These are phyloP conservation scores for Yarrowia sp. DNA, from an alignment of 805 yeast genomes.

Conservation along the genomic window DNA sequence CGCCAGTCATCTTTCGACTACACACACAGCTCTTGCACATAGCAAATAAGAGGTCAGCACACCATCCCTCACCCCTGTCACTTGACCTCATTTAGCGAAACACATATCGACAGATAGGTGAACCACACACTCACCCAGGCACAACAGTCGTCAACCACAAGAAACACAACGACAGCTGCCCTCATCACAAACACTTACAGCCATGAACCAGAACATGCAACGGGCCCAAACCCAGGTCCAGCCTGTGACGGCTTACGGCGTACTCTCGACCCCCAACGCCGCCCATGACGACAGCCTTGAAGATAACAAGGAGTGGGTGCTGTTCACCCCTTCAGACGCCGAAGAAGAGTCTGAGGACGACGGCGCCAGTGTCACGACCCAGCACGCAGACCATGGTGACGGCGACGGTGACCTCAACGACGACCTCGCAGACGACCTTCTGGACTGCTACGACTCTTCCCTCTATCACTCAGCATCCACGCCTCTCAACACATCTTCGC, in stretches of 20 bases:
- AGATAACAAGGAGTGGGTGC: slow-evolving; percentile 40
- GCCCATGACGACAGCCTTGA: slow-evolving; percentile 16
- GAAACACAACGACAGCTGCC: background rate
- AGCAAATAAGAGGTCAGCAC: background rate
- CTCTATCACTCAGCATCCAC: slow-evolving; percentile 28
- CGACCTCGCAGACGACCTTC: slow-evolving; percentile 26
- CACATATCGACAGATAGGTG: background rate
- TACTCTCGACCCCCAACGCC: background rate
- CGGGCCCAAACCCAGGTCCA: slow-evolving; percentile 17
- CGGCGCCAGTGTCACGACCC: slow-evolving; percentile 23
- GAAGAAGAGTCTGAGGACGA: slow-evolving; percentile 28
- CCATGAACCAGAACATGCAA: slow-evolving; percentile 18
- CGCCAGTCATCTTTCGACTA: background rate
- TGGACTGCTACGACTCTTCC: slow-evolving; percentile 21
- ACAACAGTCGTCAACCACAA: no score
- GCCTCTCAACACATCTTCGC: background rate
- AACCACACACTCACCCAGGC: no score
- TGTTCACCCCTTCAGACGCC: slow-evolving; percentile 38
- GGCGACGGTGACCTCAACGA: background rate
- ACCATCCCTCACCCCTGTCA: background rate
- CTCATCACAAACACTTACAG: background rate
- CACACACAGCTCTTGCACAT: background rate
- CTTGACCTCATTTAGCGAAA: slow-evolving; percentile 17
- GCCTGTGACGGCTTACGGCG: slow-evolving; percentile 16
- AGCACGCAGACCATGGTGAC: slow-evolving; percentile 24